Evolutionary conservation across 257 asterid genomes (phyloP).

Genomic region (Plantago major): DNA sequence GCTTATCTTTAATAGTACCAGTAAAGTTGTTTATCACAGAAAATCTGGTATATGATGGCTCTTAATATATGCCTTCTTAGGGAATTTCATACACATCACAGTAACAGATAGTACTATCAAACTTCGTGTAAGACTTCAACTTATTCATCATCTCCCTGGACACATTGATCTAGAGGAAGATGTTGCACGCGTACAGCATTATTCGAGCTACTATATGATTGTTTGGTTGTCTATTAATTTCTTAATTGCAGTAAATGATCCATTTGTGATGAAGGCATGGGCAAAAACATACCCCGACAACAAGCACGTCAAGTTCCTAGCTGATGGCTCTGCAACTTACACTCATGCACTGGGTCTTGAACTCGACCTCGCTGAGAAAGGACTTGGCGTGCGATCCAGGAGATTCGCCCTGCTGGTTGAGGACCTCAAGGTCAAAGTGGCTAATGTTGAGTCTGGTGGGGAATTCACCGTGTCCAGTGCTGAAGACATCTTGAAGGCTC

Average conservation of each 20-base stretch:
- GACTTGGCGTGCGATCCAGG: conserved; percentile 71
- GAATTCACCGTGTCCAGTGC: conserved; percentile 88
- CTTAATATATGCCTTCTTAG: no score
- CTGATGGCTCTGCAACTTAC: conserved; percentile 79
- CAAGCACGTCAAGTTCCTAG: conserved; percentile 78
- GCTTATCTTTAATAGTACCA: no score
- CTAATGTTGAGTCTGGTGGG: conserved; percentile 84
- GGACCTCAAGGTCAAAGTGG: conserved; percentile 71
- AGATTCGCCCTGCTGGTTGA: conserved; percentile 81
- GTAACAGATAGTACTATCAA: neutral
- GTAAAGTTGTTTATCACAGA: neutral
- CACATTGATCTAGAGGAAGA: neutral
- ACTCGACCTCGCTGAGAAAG: conserved; percentile 82
- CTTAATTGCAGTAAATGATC: conserved; percentile 67
- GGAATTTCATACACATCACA: neutral
- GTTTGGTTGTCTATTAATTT: conserved; percentile 1
- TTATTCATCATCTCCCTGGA: no score
- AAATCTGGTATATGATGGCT: neutral
- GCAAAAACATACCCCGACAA: conserved; percentile 77
- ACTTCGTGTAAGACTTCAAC: no score
- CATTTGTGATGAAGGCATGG: conserved; percentile 99
- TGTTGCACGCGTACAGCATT: neutral
- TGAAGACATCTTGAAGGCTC: conserved; percentile 83
- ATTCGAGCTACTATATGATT: conserved; percentile 3
- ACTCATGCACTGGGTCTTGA: conserved; percentile 75